phyloP scores from a whole-genome alignment of 148 eudicot species.

The Arctostaphylos glauca region DNA sequence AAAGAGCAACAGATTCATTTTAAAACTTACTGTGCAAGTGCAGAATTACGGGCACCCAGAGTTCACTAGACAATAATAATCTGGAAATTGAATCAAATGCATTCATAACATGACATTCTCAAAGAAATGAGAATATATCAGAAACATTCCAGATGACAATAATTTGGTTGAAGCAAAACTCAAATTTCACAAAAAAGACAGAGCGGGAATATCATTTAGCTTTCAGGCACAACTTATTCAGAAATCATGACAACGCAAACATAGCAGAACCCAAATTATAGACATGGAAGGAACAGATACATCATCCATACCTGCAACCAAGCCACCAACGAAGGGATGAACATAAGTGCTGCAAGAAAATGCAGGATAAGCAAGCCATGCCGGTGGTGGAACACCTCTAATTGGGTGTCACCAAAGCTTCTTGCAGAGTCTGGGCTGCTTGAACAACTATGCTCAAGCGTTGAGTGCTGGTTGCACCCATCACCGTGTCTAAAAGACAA shows the following conservation, averaged over 20 bases:
- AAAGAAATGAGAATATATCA: not conserved
- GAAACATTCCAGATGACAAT: not conserved
- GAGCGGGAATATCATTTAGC: not conserved
- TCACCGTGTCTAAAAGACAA: conserved; percentile 26
- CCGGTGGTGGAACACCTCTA: conserved; percentile 83
- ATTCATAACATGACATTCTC: not conserved
- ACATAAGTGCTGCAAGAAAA: conserved; percentile 72
- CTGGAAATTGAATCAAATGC: not conserved
- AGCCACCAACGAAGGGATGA: conserved; percentile 81
- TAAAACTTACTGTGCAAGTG: not conserved
- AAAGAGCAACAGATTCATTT: not conserved
- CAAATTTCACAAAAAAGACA: not conserved
- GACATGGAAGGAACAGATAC: not conserved
- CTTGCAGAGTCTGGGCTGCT: conserved; percentile 51
- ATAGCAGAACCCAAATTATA: conserved; percentile 1
- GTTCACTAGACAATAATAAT: not conserved
- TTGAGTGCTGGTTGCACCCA: conserved; percentile 27
- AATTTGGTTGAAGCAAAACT: not conserved
- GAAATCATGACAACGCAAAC: conserved; percentile 8
- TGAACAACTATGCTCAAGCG: conserved; percentile 33
- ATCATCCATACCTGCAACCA: conserved; percentile 76
- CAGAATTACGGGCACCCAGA: not conserved
- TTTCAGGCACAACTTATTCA: not conserved
- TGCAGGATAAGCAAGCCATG: conserved; percentile 90
- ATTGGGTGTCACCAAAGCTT: conserved; percentile 75